Evolutionary conservation across 306 rosid species (phyloP).

Genomic region (Crotalaria pallida): DNA sequence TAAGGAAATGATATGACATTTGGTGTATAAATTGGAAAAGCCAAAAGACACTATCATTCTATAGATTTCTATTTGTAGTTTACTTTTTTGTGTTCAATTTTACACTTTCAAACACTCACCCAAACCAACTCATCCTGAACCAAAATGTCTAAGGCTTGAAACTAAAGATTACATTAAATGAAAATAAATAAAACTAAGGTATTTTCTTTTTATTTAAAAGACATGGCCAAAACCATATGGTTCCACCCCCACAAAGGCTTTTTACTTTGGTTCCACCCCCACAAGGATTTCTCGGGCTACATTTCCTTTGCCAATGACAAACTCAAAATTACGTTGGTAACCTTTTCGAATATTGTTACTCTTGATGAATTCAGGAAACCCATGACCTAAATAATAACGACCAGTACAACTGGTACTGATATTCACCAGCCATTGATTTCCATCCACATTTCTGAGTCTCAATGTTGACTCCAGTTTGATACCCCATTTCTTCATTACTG

Average conservation of each 20-base stretch:
- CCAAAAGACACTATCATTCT: too few species aligned
- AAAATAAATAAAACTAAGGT: background rate
- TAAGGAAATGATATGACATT: too few species aligned
- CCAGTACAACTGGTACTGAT: fast-evolving
- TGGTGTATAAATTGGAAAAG: too few species aligned
- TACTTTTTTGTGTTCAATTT: too few species aligned
- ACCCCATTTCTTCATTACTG: background rate
- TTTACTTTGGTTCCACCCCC: background rate
- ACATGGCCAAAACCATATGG: background rate
- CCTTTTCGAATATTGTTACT: background rate
- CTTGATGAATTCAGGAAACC: background rate
- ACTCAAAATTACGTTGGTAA: background rate
- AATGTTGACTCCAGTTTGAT: background rate
- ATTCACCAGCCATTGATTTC: background rate
- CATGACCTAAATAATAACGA: background rate
- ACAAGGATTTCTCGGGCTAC: background rate
- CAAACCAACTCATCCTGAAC: too few species aligned
- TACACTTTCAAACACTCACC: too few species aligned
- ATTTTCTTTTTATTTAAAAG: background rate
- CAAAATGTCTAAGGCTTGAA: background rate
- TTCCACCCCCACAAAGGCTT: background rate
- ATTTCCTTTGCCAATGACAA: background rate
- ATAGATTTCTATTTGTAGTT: too few species aligned
- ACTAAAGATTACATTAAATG: background rate
- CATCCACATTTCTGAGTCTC: background rate